Evolutionary conservation across 805 yeast species (phyloP), one percentile per base, ranked within the genome.

Genomic region (Metschnikowia similis): DNA sequence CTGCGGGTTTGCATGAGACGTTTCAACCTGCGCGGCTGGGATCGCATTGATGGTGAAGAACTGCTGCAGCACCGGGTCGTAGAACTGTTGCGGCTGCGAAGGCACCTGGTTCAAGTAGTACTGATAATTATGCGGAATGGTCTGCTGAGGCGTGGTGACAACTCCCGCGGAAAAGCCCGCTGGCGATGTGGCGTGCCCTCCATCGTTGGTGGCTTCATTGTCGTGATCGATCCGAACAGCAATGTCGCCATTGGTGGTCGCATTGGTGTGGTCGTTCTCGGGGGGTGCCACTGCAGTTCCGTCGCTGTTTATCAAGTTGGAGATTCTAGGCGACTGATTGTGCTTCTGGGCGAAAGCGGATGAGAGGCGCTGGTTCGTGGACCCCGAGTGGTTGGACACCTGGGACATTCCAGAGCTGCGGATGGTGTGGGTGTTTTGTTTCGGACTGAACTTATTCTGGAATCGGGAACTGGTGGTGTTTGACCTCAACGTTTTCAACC

Each of bases 51-150:
- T 60, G 10, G 72, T 72, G 51, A 62, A 72, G 49, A 67, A 72
- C 51, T 71, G 76, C 56, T 72, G 76, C 60, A 69, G 74, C 6
- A 70, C 70, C 1, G 77, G 77, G 50, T 72, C 76, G 55, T 71
- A 73, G 49, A 69, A 70, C 51, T 69, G 75, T 53, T 70, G 76
- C 5, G 71, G 67, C 50, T 64, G 73, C 51, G 53, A 67, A 35
- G 59, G 53, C 8, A 52, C 56, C 48, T 56, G 62, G 45, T 59
- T 49, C 32, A 62, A 48, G 41, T 59, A 56, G 48, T 60, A 56
- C 58, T 60, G 67, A 49, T 56, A 57, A 48, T 52, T 53, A 17
- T 54, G 54, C 28, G 54, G 55, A 17, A 50, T 52, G 34, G 48
- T 56, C 14, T 56, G 60, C 42, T 40, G 56, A 21, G 54, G 62